Base-by-base conservation (phyloP, 805 yeast species). In the Cyberlindnera sargentensis region DNA sequence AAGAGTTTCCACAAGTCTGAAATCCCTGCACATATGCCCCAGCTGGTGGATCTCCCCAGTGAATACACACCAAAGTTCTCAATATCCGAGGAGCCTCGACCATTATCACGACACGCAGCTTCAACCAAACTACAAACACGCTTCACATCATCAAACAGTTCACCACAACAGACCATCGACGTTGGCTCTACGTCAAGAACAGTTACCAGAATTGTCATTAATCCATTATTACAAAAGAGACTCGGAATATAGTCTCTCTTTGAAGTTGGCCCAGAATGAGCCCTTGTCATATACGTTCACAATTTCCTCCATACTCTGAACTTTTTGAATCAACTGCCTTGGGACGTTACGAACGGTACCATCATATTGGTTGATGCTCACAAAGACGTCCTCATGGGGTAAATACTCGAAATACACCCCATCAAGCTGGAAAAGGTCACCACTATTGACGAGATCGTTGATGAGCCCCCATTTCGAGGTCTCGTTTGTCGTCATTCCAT, bases 401-500 rank as follows among this genome's bases (percentile, higher is more conserved):
- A 57, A 15, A 31, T 39, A 56, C 38, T 57, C 62, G 27, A 36
- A 53, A 37, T 46, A 53, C 4, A 31, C 2, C 2, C 45, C 49
- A 3, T 41, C 32, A 5, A 35, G 31, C 20, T 50, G 51, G 27
- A 52, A 61, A 3, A 79, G 57, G 28, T 52, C 56, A 1, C 71
- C 71, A 9, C 68, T 66, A 8, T 66, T 53, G 40, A 76, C 60
- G 45, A 78, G 65, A 39, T 74, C 72, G 43, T 79, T 79, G 10
- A 85, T 68, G 4, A 71, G 77, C 20, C 66, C 74, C 95, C 95
- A 85, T 56, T 85, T 85, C 40, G 70, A 78, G 15, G 75, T 65
- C 60, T 85, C 95, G 54, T 82, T 83, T 4, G 90, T 82, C 9
- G 93, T 84, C 58, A 80, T 80, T 0, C 95, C 95, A 35, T 74